These are phyloP conservation scores for Malassezia caprae DNA, from an alignment of 1,284 basidiomycete species.

Conservation along the genomic window DNA sequence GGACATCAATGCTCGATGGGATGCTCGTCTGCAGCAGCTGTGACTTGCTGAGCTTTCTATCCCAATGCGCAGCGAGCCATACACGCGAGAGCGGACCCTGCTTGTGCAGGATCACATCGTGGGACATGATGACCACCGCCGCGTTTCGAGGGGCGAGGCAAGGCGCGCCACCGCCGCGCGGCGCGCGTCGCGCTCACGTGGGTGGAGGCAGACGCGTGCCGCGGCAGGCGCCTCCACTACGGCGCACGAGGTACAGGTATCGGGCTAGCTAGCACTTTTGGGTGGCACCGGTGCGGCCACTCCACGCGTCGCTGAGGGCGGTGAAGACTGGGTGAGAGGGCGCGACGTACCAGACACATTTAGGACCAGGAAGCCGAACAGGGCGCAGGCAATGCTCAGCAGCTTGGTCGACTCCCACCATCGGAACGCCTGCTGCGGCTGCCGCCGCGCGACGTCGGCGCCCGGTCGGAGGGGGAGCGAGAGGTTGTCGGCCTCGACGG, in stretches of 20 bases:
- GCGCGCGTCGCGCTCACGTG: not conserved
- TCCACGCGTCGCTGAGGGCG: conserved; percentile 8
- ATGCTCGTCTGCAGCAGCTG: conserved; percentile 90
- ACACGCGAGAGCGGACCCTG: conserved; percentile 88
- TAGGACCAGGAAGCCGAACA: conserved; percentile 41
- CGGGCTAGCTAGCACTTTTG: conserved; percentile 7
- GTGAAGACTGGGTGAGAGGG: conserved; percentile 2
- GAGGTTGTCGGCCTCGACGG: conserved; percentile 35
- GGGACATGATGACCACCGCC: conserved; percentile 62
- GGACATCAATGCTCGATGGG: conserved; percentile 65
- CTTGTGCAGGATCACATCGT: conserved; percentile 80
- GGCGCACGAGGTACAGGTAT: not conserved
- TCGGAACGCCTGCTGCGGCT: conserved; percentile 24
- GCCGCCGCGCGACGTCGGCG: conserved; percentile 23
- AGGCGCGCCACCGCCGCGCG: not conserved
- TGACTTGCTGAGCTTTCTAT: conserved; percentile 89
- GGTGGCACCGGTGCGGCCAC: conserved; percentile 10
- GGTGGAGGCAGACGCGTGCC: conserved; percentile 1
- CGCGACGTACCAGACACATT: conserved; percentile 19
- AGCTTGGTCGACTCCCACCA: conserved; percentile 45
- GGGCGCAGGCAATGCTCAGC: conserved; percentile 35
- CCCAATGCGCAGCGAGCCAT: conserved; percentile 98
- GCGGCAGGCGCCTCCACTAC: not conserved
- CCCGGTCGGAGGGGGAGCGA: conserved; percentile 42
- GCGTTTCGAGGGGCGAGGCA: not conserved